Percentiles rank a stretch among this genome's conserved stretches.
These are phyloP conservation scores for Rutstroemia sp. DNA, from an alignment of 2,329 filamentous ascomycete species.

Conservation along the genomic window DNA sequence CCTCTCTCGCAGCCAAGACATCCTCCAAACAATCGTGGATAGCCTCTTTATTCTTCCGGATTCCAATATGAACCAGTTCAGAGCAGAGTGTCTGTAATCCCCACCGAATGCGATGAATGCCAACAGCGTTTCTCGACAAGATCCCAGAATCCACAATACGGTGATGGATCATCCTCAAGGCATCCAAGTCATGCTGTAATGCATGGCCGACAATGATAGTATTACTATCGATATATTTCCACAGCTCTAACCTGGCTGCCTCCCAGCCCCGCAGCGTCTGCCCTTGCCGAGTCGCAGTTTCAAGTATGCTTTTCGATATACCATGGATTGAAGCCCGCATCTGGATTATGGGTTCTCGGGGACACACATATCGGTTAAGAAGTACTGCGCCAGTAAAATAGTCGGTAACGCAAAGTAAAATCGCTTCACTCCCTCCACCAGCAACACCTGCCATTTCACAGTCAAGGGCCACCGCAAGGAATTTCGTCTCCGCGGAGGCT, in stretches of 20 bases:
- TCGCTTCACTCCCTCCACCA: constrained; percentile 27
- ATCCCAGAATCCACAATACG: constrained; percentile 39
- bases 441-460: constrained; percentile 41
- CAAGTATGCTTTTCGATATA: constrained; percentile 29
- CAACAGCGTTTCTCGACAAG: constrained; percentile 32
- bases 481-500: constrained; percentile 13
- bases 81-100: constrained; percentile 32
- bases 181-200: constrained; percentile 37
- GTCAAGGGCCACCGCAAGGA: constrained; percentile 36
- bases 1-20: constrained; percentile 40
- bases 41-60: constrained; percentile 29
- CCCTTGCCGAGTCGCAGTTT: constrained; percentile 25
- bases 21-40: constrained; percentile 44
- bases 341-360: constrained; percentile 29
- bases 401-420: constrained; percentile 36
- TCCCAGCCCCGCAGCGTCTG: constrained; percentile 35
- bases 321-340: constrained; percentile 36
- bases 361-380: constrained; percentile 36
- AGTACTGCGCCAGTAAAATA: constrained; percentile 40
- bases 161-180: constrained; percentile 36
- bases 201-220: constrained; percentile 44
- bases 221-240: constrained; percentile 33
- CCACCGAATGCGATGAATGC: constrained; percentile 24
- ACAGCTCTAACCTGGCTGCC: constrained; percentile 36
- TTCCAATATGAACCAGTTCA: constrained; percentile 31